Base-by-base conservation (phyloP, 2,329 filamentous ascomycete species). In the Hypoxylon sp. region DNA sequence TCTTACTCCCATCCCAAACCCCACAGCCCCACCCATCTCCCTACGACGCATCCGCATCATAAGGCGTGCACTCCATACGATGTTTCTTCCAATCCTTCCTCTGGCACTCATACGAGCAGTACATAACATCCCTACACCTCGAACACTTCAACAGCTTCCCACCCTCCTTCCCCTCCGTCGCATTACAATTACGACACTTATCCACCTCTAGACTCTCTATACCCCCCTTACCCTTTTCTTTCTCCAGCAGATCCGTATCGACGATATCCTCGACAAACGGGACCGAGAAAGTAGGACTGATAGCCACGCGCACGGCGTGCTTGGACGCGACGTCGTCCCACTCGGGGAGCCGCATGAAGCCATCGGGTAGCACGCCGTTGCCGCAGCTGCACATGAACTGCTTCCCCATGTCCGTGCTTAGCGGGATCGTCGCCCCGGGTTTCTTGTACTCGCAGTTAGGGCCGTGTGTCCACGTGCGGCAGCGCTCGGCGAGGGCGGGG, bases 31-130 rank as follows among this genome's bases (percentile, higher is more conserved):
- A 14, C 37, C 37, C 17, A 17, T 22, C 11, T 44, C 33, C 8
- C 37, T 53, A 66, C 29, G 31, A 9, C 53, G 9, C 33, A 53
- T 65, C 62, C 53, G 9, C 33, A 53, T 65, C 62, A 10, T 48
- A 19, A n/a, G 65, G 46, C 47, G 33, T 72, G 53, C 83, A 86
- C 68, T 83, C 81, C 65, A 76, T 78, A 39, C 81, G 77, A 73
- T 89, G 86, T 72, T 79, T 83, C 72, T 81, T 84, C 86, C 86
- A 89, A 63, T 88, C 83, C 69, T 77, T 80, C 74, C 81, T 83
- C 80, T 89, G 87, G 59, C 87, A 90, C 53, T 83, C 81, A 0
- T 62, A 64, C 2, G 83, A 85, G 75, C 87, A 90, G 59, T 89
- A 90, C 67, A 74, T 80, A 11, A 75, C 83, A 53, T 74, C 75